Conservation (phyloP, 768 basidiomycete genomes). For the Tricholoma sp. region DNA sequence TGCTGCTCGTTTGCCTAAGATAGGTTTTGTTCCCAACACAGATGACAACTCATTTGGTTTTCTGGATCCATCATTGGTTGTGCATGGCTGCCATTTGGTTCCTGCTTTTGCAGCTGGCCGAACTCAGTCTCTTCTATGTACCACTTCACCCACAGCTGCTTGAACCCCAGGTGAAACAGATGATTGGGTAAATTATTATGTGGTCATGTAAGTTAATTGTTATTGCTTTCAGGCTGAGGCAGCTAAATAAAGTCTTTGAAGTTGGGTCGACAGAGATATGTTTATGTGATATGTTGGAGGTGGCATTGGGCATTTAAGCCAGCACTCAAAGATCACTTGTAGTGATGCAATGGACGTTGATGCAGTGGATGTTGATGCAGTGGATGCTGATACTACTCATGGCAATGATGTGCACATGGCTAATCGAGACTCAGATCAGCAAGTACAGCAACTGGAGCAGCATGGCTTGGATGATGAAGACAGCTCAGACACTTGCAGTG, state of each 20-base stretch:
- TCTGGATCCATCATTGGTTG: slow-evolving; percentile 2
- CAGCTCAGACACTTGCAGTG: background rate
- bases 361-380: background rate
- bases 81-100: slow-evolving; percentile 25
- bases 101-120: slow-evolving; percentile 23
- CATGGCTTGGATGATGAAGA: background rate
- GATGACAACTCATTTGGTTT: slow-evolving; percentile 26
- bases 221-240: background rate
- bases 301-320: background rate
- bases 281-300: too few species aligned
- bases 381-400: background rate
- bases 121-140: slow-evolving; percentile 16
- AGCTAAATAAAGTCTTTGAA: background rate
- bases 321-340: background rate
- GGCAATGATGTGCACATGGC: background rate
- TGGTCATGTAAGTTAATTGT: background rate
- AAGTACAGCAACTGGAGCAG: background rate
- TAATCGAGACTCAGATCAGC: background rate
- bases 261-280: too few species aligned
- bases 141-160: too few species aligned
- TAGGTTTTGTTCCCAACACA: slow-evolving; percentile 20
- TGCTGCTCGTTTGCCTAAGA: slow-evolving; percentile 16
- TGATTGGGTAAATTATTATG: background rate
- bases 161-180: too few species aligned
- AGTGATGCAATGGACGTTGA: background rate